Percentiles rank a stretch among this genome's conserved stretches.
Conservation (phyloP, 1,284 basidiomycete genomes). For the Pseudozyma flocculosa region DNA sequence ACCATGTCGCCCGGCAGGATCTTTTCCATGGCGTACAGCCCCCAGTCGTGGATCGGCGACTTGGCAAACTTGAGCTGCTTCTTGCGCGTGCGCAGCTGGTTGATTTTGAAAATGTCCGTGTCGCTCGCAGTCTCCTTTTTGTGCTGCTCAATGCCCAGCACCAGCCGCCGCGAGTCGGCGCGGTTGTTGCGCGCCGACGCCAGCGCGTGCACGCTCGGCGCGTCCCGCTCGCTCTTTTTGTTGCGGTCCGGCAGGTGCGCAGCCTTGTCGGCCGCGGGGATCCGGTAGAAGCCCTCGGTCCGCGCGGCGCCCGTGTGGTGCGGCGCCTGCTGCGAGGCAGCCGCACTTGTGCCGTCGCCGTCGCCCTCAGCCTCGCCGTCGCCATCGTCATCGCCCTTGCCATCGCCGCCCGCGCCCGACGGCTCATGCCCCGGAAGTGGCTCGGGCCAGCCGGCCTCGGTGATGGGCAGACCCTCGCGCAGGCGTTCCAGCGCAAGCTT, state of each 20-base stretch:
- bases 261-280: constrained; percentile 86
- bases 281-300: constrained; percentile 92
- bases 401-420: no score
- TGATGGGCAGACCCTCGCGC: constrained; percentile 33
- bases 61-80: constrained; percentile 95
- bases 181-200: constrained; percentile 86
- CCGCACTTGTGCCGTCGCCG: constrained; percentile 41
- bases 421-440: no score
- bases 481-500: constrained; percentile 66
- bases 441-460: constrained; percentile 10
- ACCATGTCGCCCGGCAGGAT: constrained; percentile 97
- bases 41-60: constrained; percentile 97
- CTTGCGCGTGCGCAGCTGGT: constrained; percentile 95
- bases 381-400: no score
- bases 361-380: no score
- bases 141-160: constrained; percentile 91
- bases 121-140: constrained; percentile 66
- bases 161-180: constrained; percentile 87
- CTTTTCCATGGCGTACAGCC: constrained; percentile 66
- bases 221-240: constrained; percentile 61
- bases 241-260: constrained; percentile 71
- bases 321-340: constrained; percentile 13
- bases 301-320: constrained; percentile 80
- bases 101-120: constrained; percentile 80
- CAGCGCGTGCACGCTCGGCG: constrained; percentile 60